phyloP scores from a whole-genome alignment of 2,329 filamentous ascomycete species.

The Fusarium metavorans region DNA sequence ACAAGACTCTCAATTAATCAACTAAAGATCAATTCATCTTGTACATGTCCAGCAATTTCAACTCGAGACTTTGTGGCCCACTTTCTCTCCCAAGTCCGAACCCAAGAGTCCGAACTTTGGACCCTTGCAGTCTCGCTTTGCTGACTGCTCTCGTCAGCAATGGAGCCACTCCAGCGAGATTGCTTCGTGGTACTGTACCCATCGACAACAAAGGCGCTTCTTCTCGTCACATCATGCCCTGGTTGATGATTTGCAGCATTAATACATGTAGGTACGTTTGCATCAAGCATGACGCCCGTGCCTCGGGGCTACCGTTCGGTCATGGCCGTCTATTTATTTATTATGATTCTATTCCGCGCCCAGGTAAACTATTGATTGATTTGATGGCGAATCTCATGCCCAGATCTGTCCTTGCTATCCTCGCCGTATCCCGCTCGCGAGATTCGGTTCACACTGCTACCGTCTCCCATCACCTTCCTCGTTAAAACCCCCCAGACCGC shows the following conservation, averaged over 20 bases:
- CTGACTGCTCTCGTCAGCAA: slow-evolving; percentile 25
- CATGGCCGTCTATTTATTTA: neutral
- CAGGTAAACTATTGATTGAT: neutral
- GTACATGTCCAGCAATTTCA: neutral
- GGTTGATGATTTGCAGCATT: slow-evolving; percentile 2
- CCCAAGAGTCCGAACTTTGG: neutral
- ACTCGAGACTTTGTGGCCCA: neutral
- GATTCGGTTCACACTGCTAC: neutral
- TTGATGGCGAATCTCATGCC: neutral
- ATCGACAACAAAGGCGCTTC: neutral
- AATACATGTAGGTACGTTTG: neutral
- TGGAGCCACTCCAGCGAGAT: slow-evolving; percentile 14
- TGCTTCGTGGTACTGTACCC: neutral
- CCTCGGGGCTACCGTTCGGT: neutral
- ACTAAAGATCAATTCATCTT: neutral
- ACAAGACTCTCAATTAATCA: neutral
- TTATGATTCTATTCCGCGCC: neutral
- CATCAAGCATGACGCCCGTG: neutral
- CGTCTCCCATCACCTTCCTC: neutral
- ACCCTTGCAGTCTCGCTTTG: neutral
- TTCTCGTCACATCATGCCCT: neutral
- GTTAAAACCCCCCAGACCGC: neutral
- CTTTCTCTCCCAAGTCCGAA: neutral
- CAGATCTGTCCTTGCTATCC: neutral
- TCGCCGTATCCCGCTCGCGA: neutral